phyloP scores from a whole-genome alignment of 2,329 filamentous ascomycete species.

The Trichophyton mentagrophytes region DNA sequence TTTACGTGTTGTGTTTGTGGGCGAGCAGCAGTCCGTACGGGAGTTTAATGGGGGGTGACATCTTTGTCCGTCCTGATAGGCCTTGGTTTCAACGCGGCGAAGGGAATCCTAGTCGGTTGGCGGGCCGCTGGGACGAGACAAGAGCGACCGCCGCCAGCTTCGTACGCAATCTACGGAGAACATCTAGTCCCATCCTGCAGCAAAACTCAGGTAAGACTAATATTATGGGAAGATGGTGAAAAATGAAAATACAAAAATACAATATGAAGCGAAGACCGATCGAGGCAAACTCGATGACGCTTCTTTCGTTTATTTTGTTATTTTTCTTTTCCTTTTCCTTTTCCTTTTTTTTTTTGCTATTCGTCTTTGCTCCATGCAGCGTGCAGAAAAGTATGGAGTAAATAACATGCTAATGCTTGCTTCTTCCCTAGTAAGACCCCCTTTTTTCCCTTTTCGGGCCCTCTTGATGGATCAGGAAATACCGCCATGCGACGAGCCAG shows the following conservation, averaged over 20 bases:
- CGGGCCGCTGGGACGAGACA: background rate
- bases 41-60: background rate
- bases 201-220: background rate
- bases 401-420: background rate
- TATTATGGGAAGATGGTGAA: background rate
- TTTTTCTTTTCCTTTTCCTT: background rate
- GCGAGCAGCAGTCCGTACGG: background rate
- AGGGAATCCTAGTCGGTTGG: background rate
- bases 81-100: background rate
- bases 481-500: background rate
- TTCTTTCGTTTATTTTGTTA: background rate
- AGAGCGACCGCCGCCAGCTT: background rate
- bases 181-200: background rate
- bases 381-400: background rate
- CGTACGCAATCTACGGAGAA: background rate
- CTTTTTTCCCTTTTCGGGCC: background rate
- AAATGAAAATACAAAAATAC: background rate
- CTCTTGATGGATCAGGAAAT: background rate
- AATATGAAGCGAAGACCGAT: background rate
- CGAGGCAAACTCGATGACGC: background rate
- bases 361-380: too few relatives aligned
- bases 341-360: background rate
- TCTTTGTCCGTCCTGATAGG: background rate
- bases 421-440: background rate
- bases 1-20: background rate